Percentiles rank a stretch among this genome's conserved stretches.
phyloP scores from a whole-genome alignment of 257 asterid genomes.

The Fraxinus cuspidata region DNA sequence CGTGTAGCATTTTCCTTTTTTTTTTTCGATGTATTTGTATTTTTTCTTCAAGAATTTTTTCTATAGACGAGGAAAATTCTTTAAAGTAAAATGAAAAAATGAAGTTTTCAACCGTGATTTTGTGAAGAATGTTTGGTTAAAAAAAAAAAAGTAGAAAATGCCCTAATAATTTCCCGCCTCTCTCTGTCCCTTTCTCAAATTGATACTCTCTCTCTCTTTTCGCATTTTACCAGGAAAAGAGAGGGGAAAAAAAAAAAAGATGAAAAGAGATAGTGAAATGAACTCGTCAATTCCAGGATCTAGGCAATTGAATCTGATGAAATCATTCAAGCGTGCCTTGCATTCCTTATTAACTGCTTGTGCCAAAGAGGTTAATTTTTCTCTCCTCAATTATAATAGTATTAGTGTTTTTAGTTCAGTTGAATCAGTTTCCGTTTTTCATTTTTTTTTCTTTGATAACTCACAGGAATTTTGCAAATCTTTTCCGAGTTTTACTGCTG shows the following conservation, averaged over 20 bases:
- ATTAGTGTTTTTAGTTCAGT: background rate
- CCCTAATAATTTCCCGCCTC: too few species aligned
- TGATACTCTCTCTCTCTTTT: too few species aligned
- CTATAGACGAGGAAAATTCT: too few species aligned
- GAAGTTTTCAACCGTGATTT: too few species aligned
- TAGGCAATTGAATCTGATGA: constrained; percentile 50
- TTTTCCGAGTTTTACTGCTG: constrained; percentile 40
- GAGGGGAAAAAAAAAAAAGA: background rate
- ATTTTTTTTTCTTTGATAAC: background rate
- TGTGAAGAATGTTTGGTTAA: too few species aligned
- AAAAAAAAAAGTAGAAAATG: too few species aligned
- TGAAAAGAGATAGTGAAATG: constrained; percentile 29
- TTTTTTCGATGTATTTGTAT: too few species aligned
- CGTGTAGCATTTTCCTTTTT: too few species aligned
- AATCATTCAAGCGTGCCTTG: constrained; percentile 43
- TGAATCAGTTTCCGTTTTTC: background rate
- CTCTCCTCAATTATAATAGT: background rate
- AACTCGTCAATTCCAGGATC: constrained; percentile 38
- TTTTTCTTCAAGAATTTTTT: too few species aligned
- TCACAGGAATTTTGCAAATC: constrained; percentile 43
- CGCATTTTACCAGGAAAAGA: background rate
- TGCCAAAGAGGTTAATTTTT: constrained; percentile 46
- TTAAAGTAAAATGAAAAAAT: too few species aligned
- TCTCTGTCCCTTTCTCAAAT: too few species aligned
- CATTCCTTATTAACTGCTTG: constrained; percentile 52